Evolutionary conservation across 1,284 basidiomycete species (phyloP), one percentile per base, ranked within the genome.

Genomic region (Vanrija pseudolonga): DNA sequence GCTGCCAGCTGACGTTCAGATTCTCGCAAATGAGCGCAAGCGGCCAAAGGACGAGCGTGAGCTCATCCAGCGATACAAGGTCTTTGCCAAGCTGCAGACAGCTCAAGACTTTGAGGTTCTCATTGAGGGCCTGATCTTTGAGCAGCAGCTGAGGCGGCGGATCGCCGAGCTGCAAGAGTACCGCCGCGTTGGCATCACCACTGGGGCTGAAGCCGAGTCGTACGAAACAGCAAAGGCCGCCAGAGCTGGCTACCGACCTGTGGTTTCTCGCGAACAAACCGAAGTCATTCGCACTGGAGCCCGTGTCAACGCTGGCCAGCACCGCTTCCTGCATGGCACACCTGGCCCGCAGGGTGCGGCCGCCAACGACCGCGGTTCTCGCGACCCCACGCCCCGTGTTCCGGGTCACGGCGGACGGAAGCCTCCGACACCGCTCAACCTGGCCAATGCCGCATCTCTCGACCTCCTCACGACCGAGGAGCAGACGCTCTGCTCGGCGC

Each of bases 31-130:
- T 1, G 96, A 98, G 63, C 88, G 93, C 76, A 95, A 94, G 71
- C 81, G 90, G 19, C 83, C 84, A 15, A 89, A 90, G 66, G 95
- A 98, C 59, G 94, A 98, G 68, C 85, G 88, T 63, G 95, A 98
- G 60, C 84, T 98, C 51, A 75, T 94, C 19, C 85, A 90, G 65
- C 85, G 94, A 36, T 82, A 95, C 58, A 89, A 94, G 65, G 91
- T 93, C 17, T 96, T 98, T 74, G 86, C 95, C 22, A 86, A 89
- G 56, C 79, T 98, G 45, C 93, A 97, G 74, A 95, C 92, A 0
- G 87, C 90, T 1, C 84, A 88, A 56, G 94, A 98, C 72, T 96
- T 90, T 65, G 95, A 98, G 70, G 81, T 81, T 3, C 89, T 98
- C 67, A 81, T 88, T 26, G 84, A 92, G 20, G 94, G 96, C 50